Base-by-base conservation (phyloP, 768 basidiomycete species). In the Hebeloma cylindrosporum region DNA sequence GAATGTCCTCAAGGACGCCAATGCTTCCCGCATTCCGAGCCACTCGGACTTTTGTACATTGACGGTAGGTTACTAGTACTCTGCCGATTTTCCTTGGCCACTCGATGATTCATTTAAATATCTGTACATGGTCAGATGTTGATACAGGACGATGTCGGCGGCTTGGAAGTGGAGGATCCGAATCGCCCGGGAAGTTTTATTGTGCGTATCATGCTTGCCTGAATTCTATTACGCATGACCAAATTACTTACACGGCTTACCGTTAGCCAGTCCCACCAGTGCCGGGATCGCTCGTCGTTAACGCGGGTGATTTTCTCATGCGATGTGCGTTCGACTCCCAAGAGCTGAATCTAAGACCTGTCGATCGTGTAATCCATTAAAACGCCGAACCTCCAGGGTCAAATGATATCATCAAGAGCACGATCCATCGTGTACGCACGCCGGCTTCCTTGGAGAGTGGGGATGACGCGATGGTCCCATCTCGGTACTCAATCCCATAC, bases 401-500 rank as follows among this genome's bases (percentile, higher is more conserved):
- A 2, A 73, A 73, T 44, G 68, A 72, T 40, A 67, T 58, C 1
- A 72, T 78, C 25, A 65, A 68, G 51, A 80, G 77, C 56, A 75
- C 78, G 0, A 51, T 77, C 7, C 78, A 80, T 53, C 77, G 78
- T 14, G 78, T 82, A 3, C 65, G 72, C 27, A 69, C 72, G 2
- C 77, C 74, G 16, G 60, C 47, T 6, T 36, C 32, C 50, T 14
- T 45, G 16, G 31, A 36, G 25, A 39, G 37, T 21, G 45, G 42
- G n/a, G 62, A 57, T 8, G 70, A 73, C 61, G 68, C 34, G 13
- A 16, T 42, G 16, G 47, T 74, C 1, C 77, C 74, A 1, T 71
- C 72, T 25, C 65, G 82, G 20, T 82, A 79, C 53, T 82, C 80
- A 0, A 82, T 83, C 48, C 81, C 82, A 25, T 83, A 81, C 54